phyloP scores from a whole-genome alignment of 2,329 filamentous ascomycete genomes.

The Penicillium sp. region DNA sequence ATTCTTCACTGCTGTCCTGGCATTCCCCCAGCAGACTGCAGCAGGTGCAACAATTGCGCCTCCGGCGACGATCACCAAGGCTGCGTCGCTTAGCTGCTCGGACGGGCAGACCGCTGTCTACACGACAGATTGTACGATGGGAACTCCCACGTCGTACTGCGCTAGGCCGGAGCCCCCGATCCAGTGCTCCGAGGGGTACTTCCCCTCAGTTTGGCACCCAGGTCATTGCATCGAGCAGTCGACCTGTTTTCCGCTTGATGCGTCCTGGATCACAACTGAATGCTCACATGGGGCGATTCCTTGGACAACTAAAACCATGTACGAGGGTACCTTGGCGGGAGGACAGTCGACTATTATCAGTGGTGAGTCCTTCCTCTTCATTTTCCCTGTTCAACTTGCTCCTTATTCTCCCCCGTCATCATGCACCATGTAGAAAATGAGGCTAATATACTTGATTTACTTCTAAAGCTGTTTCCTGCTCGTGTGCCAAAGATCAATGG shows the following conservation, averaged over 20 bases:
- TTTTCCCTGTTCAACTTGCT: not conserved
- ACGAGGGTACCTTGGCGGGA: slow-evolving; percentile 16
- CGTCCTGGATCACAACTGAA: slow-evolving; percentile 19
- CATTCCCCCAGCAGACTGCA: slow-evolving; percentile 8
- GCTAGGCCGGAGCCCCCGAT: slow-evolving; percentile 14
- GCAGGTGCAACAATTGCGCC: not conserved
- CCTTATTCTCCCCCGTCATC: not conserved
- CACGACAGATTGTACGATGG: slow-evolving; percentile 23
- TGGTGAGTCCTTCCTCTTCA: slow-evolving; percentile 8
- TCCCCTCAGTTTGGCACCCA: slow-evolving; percentile 21
- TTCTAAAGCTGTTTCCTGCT: slow-evolving; percentile 16
- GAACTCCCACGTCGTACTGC: slow-evolving; percentile 20
- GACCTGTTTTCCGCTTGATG: slow-evolving; percentile 20
- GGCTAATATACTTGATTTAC: not conserved
- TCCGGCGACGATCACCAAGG: not conserved
- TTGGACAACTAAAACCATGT: slow-evolving; percentile 17
- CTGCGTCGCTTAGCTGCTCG: slow-evolving; percentile 12
- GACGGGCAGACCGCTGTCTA: slow-evolving; percentile 18
- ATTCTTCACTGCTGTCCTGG: not conserved
- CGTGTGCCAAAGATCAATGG: slow-evolving; percentile 19
- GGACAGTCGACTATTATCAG: slow-evolving; percentile 16
- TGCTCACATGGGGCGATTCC: slow-evolving; percentile 20
- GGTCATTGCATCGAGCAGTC: slow-evolving; percentile 18
- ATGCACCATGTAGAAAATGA: not conserved
- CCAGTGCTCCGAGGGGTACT: slow-evolving; percentile 16